Base-by-base conservation (phyloP, 1,139 yeast species). In the Yarrowia galli region DNA sequence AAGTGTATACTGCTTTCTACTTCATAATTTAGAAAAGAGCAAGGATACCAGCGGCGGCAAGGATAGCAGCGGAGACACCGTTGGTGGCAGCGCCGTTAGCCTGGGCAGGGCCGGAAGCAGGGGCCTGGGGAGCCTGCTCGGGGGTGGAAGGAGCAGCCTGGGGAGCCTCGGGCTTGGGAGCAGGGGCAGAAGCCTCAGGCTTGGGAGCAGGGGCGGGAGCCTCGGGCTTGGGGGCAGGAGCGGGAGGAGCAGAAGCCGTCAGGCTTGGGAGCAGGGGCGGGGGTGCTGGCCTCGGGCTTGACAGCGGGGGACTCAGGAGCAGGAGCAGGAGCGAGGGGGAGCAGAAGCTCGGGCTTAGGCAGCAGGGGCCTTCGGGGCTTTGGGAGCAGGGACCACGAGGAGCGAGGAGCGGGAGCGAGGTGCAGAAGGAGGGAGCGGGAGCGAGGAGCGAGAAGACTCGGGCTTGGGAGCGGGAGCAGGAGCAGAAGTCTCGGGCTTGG, bases 11-110 rank as follows among this genome's bases (percentile, higher is more conserved):
- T 53, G 58, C 32, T 36, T 53, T 36, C 58, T 53, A 53, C 10
- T 53, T 53, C 43, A 53, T 36, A 53, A 36, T 53, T 36, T 53
- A 53, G 58, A 53, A 56, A 43, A 56, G 46, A 56, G 49, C 49
- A 56, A 56, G 64, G 64, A 43, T 43, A 56, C 46, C 64, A 42
- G 64, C 64, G 18, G 49, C 64, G 45, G 49, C 64, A 10, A 56
- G 49, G 49, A 43, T 43, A 18, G 49, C 64, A 32, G 49, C 46
- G 28, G 64, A 56, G 49, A 56, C 28, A 18, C 64, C 64, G 49
- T 42, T 56, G 38, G 46, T 2, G 49, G 64, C 49, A 28, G 64
- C 64, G 23, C 64, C 25, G 64, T 56, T 56, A 42, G 64, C 64
- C 64, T 56, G 64, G 28, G 64, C 64, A 42, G 64, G 64, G 40